These are phyloP conservation scores for Pleurotus giganteus DNA, from an alignment of 768 basidiomycete species.

Conservation along the genomic window DNA sequence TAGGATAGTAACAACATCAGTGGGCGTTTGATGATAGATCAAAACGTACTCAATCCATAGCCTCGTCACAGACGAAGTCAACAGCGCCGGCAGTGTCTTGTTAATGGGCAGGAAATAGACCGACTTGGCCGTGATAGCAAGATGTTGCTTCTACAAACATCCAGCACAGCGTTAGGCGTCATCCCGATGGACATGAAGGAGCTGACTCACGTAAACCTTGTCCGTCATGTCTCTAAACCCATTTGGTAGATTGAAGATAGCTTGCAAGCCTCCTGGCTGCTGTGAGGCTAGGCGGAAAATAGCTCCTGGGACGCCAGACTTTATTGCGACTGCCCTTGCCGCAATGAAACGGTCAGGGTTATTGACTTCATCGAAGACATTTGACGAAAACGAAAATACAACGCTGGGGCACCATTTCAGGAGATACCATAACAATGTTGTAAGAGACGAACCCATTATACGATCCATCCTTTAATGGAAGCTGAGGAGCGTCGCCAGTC, in stretches of 20 bases:
- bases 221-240: constrained; percentile 54
- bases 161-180: neutral
- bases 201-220: constrained; percentile 46
- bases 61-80: constrained; percentile 43
- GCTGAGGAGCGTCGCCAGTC: constrained; percentile 23
- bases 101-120: constrained; percentile 55
- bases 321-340: constrained; percentile 48
- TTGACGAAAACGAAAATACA: constrained; percentile 28
- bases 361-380: constrained; percentile 23
- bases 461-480: constrained; percentile 43
- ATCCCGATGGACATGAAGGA: neutral
- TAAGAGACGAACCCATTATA: constrained; percentile 54
- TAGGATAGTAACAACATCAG: neutral
- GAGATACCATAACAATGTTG: neutral
- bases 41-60: constrained; percentile 57
- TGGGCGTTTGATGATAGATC: neutral
- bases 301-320: constrained; percentile 56
- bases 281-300: constrained; percentile 54
- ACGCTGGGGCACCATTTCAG: constrained; percentile 28
- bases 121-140: constrained; percentile 53
- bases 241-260: constrained; percentile 45
- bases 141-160: constrained; percentile 45
- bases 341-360: constrained; percentile 43
- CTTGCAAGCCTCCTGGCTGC: constrained; percentile 34
- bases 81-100: constrained; percentile 31